phyloP scores from a whole-genome alignment of 2,329 filamentous ascomycete genomes.

The Hymenotorrendiella dingleyae region DNA sequence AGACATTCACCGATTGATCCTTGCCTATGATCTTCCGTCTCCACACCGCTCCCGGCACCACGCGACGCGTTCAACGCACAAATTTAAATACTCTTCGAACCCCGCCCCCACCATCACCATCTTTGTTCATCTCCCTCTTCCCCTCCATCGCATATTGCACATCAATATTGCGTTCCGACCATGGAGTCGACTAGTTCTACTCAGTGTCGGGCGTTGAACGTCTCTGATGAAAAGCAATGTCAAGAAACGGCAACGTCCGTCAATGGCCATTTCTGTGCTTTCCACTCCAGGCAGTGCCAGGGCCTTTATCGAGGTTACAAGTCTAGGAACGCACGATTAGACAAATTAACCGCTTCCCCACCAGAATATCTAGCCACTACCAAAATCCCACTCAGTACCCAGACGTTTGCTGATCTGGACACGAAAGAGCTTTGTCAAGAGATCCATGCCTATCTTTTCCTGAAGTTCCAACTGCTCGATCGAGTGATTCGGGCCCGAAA shows the following conservation, averaged over 20 bases:
- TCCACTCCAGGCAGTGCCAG: conserved; percentile 37
- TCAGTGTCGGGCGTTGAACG: conserved; percentile 28
- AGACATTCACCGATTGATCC: too few species aligned
- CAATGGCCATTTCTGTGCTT: conserved; percentile 37
- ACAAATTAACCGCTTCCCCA: conserved; percentile 30
- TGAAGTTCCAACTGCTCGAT: conserved; percentile 30
- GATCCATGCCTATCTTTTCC: conserved; percentile 37
- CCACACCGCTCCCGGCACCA: too few species aligned
- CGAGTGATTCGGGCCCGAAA: conserved; percentile 37
- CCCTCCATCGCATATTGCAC: background rate
- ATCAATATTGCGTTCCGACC: background rate
- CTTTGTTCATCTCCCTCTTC: background rate
- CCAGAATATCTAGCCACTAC: conserved; percentile 34
- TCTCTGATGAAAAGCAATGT: conserved; percentile 34
- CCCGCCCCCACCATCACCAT: too few species aligned
- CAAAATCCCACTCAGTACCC: conserved; percentile 34
- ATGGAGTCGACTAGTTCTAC: background rate
- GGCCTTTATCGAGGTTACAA: conserved; percentile 45
- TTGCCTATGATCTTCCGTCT: too few species aligned
- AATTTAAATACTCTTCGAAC: too few species aligned
- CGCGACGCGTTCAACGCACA: too few species aligned
- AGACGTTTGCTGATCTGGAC: conserved; percentile 35
- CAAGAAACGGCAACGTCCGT: conserved; percentile 33
- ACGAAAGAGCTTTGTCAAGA: conserved; percentile 34
- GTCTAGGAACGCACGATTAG: conserved; percentile 39